phyloP scores from a whole-genome alignment of 305 asterid species.

The Solanum hybrid region DNA sequence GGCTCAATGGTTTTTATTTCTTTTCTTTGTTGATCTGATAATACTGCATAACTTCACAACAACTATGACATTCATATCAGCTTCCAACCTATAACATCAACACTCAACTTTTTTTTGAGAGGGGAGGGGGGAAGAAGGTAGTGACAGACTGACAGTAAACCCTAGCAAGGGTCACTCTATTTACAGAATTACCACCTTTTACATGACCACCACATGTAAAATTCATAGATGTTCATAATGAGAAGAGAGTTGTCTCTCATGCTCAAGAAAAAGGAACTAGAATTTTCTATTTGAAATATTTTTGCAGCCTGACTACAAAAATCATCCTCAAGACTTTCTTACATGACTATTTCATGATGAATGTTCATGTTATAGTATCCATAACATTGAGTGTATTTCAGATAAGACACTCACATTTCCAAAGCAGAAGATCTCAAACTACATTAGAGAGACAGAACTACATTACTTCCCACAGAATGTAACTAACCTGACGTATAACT shows the following conservation, averaged over 20 bases:
- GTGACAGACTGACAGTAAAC: background rate
- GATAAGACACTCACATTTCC: background rate
- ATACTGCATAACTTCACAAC: background rate
- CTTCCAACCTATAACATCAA: background rate
- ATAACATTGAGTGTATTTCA: background rate
- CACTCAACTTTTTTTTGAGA: background rate
- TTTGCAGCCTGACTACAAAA: background rate
- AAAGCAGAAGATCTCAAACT: background rate
- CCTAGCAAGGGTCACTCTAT: background rate
- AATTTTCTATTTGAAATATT: background rate
- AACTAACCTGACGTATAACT: slow-evolving; percentile 66
- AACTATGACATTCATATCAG: background rate
- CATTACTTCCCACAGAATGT: slow-evolving; percentile 1
- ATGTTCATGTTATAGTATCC: background rate
- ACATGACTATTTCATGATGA: background rate
- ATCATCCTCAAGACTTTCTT: background rate
- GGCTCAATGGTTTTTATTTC: background rate
- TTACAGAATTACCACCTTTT: background rate
- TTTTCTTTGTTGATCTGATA: background rate
- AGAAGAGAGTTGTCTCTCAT: background rate
- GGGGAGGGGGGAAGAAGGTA: background rate
- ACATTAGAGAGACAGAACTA: background rate
- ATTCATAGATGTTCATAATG: background rate
- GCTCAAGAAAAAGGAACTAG: background rate
- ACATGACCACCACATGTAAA: background rate